These are phyloP conservation scores for Cryomyces minteri DNA, from an alignment of 495 filamentous ascomycete genomes.

Conservation along the genomic window DNA sequence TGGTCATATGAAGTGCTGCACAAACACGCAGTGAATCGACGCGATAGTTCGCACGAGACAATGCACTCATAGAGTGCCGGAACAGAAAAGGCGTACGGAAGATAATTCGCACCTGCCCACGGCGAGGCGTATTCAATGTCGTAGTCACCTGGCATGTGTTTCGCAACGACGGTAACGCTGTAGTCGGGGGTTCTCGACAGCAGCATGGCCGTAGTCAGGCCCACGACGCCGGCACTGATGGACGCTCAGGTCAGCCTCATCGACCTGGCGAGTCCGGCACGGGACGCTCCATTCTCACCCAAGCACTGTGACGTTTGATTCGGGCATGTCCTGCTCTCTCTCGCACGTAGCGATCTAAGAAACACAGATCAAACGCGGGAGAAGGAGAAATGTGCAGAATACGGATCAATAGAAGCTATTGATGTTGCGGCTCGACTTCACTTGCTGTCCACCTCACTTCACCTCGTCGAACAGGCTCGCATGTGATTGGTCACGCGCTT, in stretches of 20 bases:
- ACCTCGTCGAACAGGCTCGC: no score
- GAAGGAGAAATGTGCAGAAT: not conserved
- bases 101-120: slow-evolving; percentile 85
- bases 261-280: not conserved
- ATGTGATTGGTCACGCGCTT: no score
- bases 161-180: slow-evolving; percentile 68
- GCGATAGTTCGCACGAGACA: not conserved
- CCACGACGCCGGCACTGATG: slow-evolving; percentile 70
- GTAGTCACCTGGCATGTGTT: slow-evolving; percentile 98
- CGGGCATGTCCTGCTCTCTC: not conserved
- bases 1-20: no score
- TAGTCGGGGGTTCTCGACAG: slow-evolving; percentile 51
- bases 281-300: slow-evolving; percentile 2
- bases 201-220: slow-evolving; percentile 77
- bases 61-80: not conserved
- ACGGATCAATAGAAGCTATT: no score
- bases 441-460: no score
- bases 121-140: slow-evolving; percentile 93
- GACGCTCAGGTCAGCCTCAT: slow-evolving; percentile 2
- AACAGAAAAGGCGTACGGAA: slow-evolving; percentile 40
- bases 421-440: no score
- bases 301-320: slow-evolving; percentile 7
- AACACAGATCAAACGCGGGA: not conserved
- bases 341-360: not conserved
- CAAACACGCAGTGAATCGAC: no score